A percentile compares a stretch with the other conserved stretches of the same genome.
phyloP scores from a whole-genome alignment of 176 grass and related monocot species.

The Metroxylon sagu region DNA sequence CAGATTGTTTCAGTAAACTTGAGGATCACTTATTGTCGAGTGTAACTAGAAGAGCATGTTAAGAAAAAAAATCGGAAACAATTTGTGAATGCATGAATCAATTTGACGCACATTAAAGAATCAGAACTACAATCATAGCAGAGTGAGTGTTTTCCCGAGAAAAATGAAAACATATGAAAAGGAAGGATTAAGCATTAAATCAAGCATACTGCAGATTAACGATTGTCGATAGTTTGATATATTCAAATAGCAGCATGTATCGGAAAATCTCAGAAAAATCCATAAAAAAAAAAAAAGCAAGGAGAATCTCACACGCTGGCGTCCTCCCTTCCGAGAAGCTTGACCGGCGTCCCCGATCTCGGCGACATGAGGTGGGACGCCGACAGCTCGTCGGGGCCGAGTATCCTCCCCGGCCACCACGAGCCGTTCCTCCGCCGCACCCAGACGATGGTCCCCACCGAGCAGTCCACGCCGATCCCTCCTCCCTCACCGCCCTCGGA shows the following conservation, averaged over 20 bases:
- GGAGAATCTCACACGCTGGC: slow-evolving; percentile 79
- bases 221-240: too few species aligned
- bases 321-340: slow-evolving; percentile 94
- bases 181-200: too few species aligned
- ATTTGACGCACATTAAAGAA: too few species aligned
- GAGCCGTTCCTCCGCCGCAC: slow-evolving; percentile 95
- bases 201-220: too few species aligned
- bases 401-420: slow-evolving; percentile 97
- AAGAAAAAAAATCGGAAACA: too few species aligned
- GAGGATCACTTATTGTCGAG: too few species aligned
- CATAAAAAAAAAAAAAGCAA: neutral
- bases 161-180: too few species aligned
- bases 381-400: slow-evolving; percentile 70
- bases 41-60: too few species aligned
- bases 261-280: neutral
- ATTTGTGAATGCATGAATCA: too few species aligned
- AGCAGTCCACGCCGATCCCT: slow-evolving; percentile 50
- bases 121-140: too few species aligned
- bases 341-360: slow-evolving; percentile 93
- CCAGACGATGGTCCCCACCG: slow-evolving; percentile 93
- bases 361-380: slow-evolving; percentile 95
- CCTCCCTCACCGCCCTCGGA: slow-evolving; percentile 48
- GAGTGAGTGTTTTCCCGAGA: too few species aligned
- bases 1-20: too few species aligned
- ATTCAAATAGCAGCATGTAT: neutral